Percentiles rank a stretch among this genome's conserved stretches.
Evolutionary conservation across 208 protist species (phyloP).

Genomic region (Paratrypanosoma confusum): DNA sequence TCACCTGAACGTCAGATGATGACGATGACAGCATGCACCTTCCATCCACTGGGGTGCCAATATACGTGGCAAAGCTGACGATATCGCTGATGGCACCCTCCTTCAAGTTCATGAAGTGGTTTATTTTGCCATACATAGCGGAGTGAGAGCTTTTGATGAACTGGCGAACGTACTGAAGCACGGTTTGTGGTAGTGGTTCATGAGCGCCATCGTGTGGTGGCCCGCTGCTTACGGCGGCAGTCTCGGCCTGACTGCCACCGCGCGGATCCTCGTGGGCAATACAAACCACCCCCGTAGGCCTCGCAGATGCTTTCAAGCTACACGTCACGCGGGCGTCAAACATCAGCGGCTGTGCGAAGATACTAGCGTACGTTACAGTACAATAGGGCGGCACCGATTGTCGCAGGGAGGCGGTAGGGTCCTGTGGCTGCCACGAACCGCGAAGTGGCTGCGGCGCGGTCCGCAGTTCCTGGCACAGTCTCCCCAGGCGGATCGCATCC

Average conservation of each 20-base stretch:
- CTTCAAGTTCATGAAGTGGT: slow-evolving; percentile 15
- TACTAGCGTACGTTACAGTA: slow-evolving; percentile 8
- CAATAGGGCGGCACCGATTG: background rate
- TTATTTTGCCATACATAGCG: slow-evolving; percentile 19
- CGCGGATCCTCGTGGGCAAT: slow-evolving; percentile 11
- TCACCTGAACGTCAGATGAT: too few relatives aligned
- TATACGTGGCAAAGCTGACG: slow-evolving; percentile 12
- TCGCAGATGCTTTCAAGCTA: slow-evolving; percentile 5
- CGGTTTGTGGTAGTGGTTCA: too few relatives aligned
- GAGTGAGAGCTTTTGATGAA: slow-evolving; percentile 18
- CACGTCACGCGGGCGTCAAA: slow-evolving; percentile 18
- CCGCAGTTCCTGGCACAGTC: background rate
- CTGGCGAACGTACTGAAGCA: slow-evolving; percentile 15
- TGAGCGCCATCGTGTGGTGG: too few relatives aligned
- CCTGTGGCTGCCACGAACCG: background rate
- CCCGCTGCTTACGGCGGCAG: too few relatives aligned
- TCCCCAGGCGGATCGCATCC: slow-evolving; percentile 37
- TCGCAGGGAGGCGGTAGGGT: background rate
- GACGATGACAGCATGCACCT: too few relatives aligned
- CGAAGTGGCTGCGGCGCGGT: background rate
- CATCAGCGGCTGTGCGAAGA: slow-evolving; percentile 9
- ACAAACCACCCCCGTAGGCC: slow-evolving; percentile 7
- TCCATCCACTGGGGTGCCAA: too few relatives aligned
- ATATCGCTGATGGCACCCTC: slow-evolving; percentile 19
- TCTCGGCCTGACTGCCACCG: slow-evolving; percentile 2